Conservation (phyloP, 768 basidiomycete genomes). For the Boletus tomentosulus region DNA sequence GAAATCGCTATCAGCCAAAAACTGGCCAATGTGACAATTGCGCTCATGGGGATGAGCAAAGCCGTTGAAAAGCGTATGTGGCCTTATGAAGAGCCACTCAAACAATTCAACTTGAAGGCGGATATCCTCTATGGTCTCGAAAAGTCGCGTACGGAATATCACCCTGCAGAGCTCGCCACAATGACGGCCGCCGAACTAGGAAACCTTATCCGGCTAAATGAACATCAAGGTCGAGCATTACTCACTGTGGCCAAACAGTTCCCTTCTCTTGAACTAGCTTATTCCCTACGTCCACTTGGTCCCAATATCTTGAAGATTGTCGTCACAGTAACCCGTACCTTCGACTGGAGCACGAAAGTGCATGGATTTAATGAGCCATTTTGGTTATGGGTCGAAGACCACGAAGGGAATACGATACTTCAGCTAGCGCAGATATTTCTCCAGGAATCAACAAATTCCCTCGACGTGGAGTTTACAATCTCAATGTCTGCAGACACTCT, state of each 20-base stretch:
- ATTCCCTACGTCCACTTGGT: slow-evolving; percentile 75
- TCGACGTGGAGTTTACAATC: slow-evolving; percentile 78
- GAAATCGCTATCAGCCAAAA: slow-evolving; percentile 93
- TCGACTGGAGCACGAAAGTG: slow-evolving; percentile 74
- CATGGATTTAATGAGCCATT: slow-evolving; percentile 83
- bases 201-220: slow-evolving; percentile 80
- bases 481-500: slow-evolving; percentile 56
- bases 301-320: slow-evolving; percentile 78
- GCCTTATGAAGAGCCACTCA: slow-evolving; percentile 91
- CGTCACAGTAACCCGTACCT: slow-evolving; percentile 58
- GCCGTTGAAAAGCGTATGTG: slow-evolving; percentile 89
- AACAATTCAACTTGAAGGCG: slow-evolving; percentile 70
- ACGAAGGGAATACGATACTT: slow-evolving; percentile 73
- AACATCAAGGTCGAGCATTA: slow-evolving; percentile 75
- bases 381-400: slow-evolving; percentile 95
- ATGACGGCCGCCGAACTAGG: slow-evolving; percentile 71
- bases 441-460: slow-evolving; percentile 53
- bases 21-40: slow-evolving; percentile 78
- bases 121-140: slow-evolving; percentile 78
- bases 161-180: slow-evolving; percentile 65
- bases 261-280: slow-evolving; percentile 64
- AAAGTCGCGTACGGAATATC: slow-evolving; percentile 76
- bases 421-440: slow-evolving; percentile 74
- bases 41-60: slow-evolving; percentile 89
- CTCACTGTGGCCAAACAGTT: slow-evolving; percentile 80